Conservation (phyloP, 2,329 filamentous ascomycete genomes). For the Alternaria metachromatica region DNA sequence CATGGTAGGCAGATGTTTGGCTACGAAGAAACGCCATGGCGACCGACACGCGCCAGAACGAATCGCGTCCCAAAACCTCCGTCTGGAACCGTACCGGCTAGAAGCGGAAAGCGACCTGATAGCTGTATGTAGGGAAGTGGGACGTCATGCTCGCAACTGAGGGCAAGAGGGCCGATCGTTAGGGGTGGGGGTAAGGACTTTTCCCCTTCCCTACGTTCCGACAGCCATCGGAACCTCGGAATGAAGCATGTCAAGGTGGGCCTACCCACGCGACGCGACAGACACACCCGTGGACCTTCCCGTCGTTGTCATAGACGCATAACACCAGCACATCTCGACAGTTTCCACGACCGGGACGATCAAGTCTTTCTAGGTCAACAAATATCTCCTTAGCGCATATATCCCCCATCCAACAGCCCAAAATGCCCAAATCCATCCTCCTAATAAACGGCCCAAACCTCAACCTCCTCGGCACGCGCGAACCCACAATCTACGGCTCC, state of each 20-base stretch:
- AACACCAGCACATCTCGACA: neutral
- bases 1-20: neutral
- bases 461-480: conserved; percentile 77
- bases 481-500: conserved; percentile 75
- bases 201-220: conserved; percentile 10
- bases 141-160: neutral
- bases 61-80: neutral
- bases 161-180: conserved; percentile 1
- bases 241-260: neutral
- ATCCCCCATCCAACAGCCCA: neutral
- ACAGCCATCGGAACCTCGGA: conserved; percentile 9
- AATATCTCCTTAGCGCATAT: neutral
- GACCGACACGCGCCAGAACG: neutral
- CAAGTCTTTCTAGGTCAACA: neutral
- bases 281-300: neutral
- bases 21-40: neutral
- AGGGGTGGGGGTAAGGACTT: conserved; percentile 12
- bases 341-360: neutral
- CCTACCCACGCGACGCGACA: neutral
- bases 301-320: neutral
- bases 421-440: conserved; percentile 61
- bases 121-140: neutral
- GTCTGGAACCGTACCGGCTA: conserved; percentile 12
- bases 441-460: conserved; percentile 85
- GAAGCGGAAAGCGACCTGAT: neutral